A percentile compares a stretch with the other conserved stretches of the same genome.
Evolutionary conservation across 495 filamentous ascomycete genomes (phyloP).

Genomic region (Penicillium antarcticum): DNA sequence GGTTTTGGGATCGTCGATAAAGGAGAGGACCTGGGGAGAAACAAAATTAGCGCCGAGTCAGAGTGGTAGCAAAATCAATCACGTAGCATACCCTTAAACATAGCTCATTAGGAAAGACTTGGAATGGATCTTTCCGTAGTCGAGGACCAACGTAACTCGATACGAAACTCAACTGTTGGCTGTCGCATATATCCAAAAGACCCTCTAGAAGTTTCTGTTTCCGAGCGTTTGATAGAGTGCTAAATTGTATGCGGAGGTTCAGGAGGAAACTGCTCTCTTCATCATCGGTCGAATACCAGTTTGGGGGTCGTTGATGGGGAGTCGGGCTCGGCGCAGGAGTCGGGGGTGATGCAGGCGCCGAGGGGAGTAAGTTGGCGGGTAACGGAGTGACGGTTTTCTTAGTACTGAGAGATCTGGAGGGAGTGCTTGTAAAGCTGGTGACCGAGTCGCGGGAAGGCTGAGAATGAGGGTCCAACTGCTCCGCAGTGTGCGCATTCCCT

Average conservation of each 20-base stretch:
- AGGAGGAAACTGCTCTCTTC: conserved; percentile 54
- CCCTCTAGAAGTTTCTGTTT: conserved; percentile 71
- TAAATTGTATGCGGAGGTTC: conserved; percentile 55
- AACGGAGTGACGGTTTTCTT: conserved; percentile 49
- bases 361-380: conserved; percentile 60
- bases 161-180: conserved; percentile 90
- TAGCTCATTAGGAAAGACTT: conserved; percentile 82
- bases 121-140: conserved; percentile 94
- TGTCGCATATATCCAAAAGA: conserved; percentile 86
- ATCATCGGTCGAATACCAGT: conserved; percentile 56
- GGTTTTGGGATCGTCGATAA: conserved; percentile 91
- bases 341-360: conserved; percentile 65
- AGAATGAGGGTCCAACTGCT: conserved; percentile 30
- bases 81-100: conserved; percentile 71
- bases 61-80: background rate
- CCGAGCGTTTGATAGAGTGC: conserved; percentile 48
- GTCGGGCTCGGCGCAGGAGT: conserved; percentile 68
- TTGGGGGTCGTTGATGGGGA: conserved; percentile 56
- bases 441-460: conserved; percentile 32
- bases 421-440: conserved; percentile 33
- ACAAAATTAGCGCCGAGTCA: background rate
- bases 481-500: conserved; percentile 28
- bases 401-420: conserved; percentile 49
- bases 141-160: conserved; percentile 88
- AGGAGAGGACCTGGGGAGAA: conserved; percentile 71